A percentile compares a stretch with the other conserved stretches of the same genome.
phyloP scores from a whole-genome alignment of 345 rosid species.

The Populus ilicifolia region DNA sequence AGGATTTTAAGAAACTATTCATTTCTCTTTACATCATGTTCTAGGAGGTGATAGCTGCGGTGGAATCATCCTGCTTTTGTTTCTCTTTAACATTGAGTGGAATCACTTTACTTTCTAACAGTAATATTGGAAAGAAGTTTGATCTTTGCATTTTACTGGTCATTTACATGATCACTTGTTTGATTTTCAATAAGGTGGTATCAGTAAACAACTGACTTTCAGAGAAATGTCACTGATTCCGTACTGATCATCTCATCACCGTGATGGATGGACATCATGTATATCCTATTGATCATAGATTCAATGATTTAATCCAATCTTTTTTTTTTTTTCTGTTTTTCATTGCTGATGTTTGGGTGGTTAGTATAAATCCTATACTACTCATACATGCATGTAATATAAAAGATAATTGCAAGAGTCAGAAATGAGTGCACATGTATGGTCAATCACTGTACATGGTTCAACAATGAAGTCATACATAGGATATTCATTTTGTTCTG shows the following conservation, averaged over 20 bases:
- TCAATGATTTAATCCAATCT: neutral
- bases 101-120: neutral
- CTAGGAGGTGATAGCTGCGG: neutral
- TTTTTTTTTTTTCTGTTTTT: neutral
- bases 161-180: neutral
- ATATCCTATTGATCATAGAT: neutral
- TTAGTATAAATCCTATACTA: neutral
- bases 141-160: neutral
- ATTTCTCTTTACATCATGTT: neutral
- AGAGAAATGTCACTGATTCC: neutral
- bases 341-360: neutral
- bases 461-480: neutral
- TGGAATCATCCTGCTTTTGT: too few species aligned
- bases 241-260: too few species aligned
- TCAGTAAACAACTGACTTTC: neutral
- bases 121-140: neutral
- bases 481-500: neutral
- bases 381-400: neutral
- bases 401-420: neutral
- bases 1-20: conserved; percentile 7
- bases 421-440: neutral
- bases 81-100: too few species aligned
- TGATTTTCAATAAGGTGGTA: neutral
- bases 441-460: neutral
- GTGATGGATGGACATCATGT: neutral